Base-by-base conservation (phyloP, 441 rosid species). In the Erysimum cheiri region DNA sequence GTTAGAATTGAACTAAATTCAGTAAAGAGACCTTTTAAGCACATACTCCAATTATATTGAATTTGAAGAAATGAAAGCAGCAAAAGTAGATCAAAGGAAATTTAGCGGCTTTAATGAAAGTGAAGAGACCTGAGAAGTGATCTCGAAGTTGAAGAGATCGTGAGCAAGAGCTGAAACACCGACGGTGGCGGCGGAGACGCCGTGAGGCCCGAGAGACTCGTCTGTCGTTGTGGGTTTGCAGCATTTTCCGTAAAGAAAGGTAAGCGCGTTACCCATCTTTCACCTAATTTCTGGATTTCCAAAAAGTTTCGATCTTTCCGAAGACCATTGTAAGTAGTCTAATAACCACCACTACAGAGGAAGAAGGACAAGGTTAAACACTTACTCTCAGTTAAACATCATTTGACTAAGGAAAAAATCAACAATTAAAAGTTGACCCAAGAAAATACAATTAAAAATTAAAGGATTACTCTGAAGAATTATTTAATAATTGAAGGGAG, bases 151-250 rank as follows among this genome's bases (percentile, higher is more conserved):
- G 67, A 82, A 77, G 64, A 93, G 76, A 81, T 94, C 96, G 37
- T 73, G 90, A 75, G 92, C 88, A 13, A 93, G 85, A 74, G 88
- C 92, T 14, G 95, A 88, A 71, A 89, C 90, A 12, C 93, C 93
- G 11, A 66, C 87, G 57, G 87, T 79, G 46, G 84, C 60, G 3
- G 90, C 66, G 46, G 96, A 85, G 71, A 83, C 85, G 10, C 87
- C 92, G 57, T 88, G 89, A 44, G 91, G 92, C 0, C 83, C 83
- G 36, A 71, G 78, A 10, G 89, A 76, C 11, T 73, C 89, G 5
- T 81, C 92, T 8, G 46, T 41, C 12, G 84, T 57, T 19, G 81
- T 60, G 6, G 96, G 91, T 36, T 85, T 69, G 77, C 80, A 71
- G 72, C 91, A 86, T 53, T 74, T 69, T 28, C 74, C 78, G 55